Evolutionary conservation across 106 monocot species (phyloP).

Genomic region (Dendrobium catenatum): DNA sequence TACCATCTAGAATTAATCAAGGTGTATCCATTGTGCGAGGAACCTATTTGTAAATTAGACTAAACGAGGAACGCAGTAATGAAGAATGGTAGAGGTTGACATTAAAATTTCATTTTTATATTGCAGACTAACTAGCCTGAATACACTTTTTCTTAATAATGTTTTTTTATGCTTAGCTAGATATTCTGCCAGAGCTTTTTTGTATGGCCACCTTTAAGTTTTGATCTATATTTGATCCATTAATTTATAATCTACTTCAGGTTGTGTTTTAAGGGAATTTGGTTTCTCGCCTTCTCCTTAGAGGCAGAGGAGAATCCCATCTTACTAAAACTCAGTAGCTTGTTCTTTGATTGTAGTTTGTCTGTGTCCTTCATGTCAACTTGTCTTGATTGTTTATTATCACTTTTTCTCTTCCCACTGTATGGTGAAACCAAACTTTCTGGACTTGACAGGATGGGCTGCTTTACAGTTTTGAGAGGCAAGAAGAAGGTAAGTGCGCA

Average conservation of each 20-base stretch:
- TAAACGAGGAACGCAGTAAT: background rate
- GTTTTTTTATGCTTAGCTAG: background rate
- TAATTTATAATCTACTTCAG: background rate
- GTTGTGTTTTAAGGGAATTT: background rate
- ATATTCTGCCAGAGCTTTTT: background rate
- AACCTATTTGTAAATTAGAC: background rate
- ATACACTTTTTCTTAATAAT: background rate
- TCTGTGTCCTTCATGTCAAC: background rate
- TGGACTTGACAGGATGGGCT: slow-evolving; percentile 52
- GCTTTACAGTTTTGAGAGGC: slow-evolving; percentile 57
- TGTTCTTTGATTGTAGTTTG: background rate
- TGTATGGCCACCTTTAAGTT: background rate
- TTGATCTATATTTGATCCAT: background rate
- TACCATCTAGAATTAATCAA: background rate
- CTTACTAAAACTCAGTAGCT: background rate
- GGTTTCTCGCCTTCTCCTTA: background rate
- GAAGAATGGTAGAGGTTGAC: background rate
- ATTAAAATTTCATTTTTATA: background rate
- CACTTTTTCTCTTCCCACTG: background rate
- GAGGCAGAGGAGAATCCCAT: background rate
- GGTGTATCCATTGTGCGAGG: background rate
- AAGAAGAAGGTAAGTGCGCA: slow-evolving; percentile 60
- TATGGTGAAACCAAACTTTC: background rate
- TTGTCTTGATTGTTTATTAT: background rate
- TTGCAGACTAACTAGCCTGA: background rate